Conservation (phyloP, 345 rosid species). For the Syzygium jambos region DNA sequence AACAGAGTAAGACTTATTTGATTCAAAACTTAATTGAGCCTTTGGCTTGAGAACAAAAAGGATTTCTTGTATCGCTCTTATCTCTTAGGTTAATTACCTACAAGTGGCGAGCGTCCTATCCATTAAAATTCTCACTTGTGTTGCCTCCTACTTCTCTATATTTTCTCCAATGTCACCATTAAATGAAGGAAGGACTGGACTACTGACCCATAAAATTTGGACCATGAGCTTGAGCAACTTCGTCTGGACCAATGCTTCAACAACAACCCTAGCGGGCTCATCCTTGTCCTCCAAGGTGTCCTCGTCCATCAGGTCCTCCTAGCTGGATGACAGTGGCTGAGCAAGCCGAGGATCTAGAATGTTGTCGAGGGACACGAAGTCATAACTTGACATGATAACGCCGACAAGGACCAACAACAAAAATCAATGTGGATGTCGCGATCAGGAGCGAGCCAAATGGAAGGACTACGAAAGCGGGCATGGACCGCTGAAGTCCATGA, state of each 20-base stretch:
- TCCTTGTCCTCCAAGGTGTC: slow-evolving; percentile 80
- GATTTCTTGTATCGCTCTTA: too few species aligned
- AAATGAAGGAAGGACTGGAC: neutral
- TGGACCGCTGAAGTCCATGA: neutral
- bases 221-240: slow-evolving; percentile 75
- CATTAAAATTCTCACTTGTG: too few species aligned
- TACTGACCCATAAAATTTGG: slow-evolving; percentile 31
- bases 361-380: slow-evolving; percentile 33
- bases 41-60: too few species aligned
- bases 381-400: neutral
- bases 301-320: slow-evolving; percentile 84
- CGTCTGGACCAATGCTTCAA: slow-evolving; percentile 62
- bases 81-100: too few species aligned
- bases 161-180: too few species aligned
- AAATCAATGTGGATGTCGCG: neutral
- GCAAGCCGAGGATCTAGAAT: slow-evolving; percentile 73
- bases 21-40: too few species aligned
- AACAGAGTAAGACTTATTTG: too few species aligned
- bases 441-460: neutral
- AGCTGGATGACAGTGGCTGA: slow-evolving; percentile 68
- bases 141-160: too few species aligned
- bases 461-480: neutral
- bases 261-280: slow-evolving; percentile 54
- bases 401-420: neutral
- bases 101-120: too few species aligned